Evolutionary conservation across 768 basidiomycete species (phyloP).

Genomic region (Tricholoma saponaceum): DNA sequence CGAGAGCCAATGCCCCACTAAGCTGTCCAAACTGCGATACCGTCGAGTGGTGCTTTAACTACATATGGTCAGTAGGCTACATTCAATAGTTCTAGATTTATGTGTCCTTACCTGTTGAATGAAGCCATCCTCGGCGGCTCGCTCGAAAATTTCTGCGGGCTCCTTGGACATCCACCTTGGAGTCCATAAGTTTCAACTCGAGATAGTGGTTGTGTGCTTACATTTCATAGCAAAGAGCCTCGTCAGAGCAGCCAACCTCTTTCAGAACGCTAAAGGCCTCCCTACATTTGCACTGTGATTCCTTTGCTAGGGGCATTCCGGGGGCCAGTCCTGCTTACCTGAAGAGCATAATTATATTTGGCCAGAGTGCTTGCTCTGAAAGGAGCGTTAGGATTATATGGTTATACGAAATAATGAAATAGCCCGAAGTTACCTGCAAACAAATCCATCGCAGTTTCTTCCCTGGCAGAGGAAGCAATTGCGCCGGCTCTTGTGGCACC

Average conservation of each 20-base stretch:
- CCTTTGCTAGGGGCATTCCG: neutral
- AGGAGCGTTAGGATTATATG: neutral
- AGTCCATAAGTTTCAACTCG: neutral
- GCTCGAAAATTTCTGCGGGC: conserved; percentile 65
- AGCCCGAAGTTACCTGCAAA: conserved; percentile 37
- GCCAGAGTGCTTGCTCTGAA: conserved; percentile 62
- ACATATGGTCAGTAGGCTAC: conserved; percentile 1
- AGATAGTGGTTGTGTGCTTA: conserved; percentile 16
- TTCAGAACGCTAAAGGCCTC: conserved; percentile 60
- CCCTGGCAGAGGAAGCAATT: conserved; percentile 56
- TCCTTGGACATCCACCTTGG: conserved; percentile 69
- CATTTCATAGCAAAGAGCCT: conserved; percentile 66
- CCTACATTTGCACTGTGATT: conserved; percentile 21
- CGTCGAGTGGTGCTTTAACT: conserved; percentile 59
- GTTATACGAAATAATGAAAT: neutral
- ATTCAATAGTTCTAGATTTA: neutral
- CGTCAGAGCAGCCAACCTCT: conserved; percentile 63
- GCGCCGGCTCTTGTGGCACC: conserved; percentile 63
- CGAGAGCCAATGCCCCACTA: conserved; percentile 51
- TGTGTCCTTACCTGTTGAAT: conserved; percentile 42
- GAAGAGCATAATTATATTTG: conserved; percentile 62
- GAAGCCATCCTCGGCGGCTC: conserved; percentile 65
- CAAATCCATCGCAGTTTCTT: conserved; percentile 64
- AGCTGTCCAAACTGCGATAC: conserved; percentile 64
- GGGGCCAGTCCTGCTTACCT: conserved; percentile 25